phyloP scores from a whole-genome alignment of 768 basidiomycete species.

The Russula virescens region DNA sequence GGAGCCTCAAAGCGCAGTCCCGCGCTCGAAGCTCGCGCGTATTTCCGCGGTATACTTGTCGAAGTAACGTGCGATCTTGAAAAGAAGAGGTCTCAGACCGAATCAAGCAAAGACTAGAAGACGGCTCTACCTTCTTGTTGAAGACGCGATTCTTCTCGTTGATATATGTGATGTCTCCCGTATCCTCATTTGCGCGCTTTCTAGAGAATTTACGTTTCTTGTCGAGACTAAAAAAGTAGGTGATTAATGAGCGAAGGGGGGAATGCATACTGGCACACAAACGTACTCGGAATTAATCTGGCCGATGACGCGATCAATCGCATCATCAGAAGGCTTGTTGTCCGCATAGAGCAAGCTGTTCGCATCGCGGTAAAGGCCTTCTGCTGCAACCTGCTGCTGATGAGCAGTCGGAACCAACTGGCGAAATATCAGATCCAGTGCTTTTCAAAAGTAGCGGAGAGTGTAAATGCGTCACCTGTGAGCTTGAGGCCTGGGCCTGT shows the following conservation, averaged over 20 bases:
- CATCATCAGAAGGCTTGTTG: constrained; percentile 92
- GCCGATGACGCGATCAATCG: constrained; percentile 83
- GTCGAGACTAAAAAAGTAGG: constrained; percentile 54
- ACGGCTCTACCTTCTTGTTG: constrained; percentile 78
- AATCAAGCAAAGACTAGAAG: not conserved
- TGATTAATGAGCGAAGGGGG: constrained; percentile 2
- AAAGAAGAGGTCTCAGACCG: not conserved
- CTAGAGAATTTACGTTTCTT: constrained; percentile 87
- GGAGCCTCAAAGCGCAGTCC: constrained; percentile 70
- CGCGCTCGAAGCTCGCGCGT: constrained; percentile 95
- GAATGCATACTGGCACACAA: not conserved
- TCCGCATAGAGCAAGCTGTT: constrained; percentile 92
- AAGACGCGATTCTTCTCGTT: constrained; percentile 97
- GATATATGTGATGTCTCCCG: constrained; percentile 98
- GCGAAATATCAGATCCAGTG: not conserved
- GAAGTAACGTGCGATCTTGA: constrained; percentile 87
- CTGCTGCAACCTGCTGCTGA: constrained; percentile 64
- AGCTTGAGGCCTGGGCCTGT: constrained; percentile 38
- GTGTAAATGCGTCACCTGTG: constrained; percentile 32
- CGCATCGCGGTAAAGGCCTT: constrained; percentile 87
- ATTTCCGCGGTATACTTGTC: constrained; percentile 97
- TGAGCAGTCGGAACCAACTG: constrained; percentile 50
- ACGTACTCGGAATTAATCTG: constrained; percentile 94
- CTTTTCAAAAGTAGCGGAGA: not conserved
- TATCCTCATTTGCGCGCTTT: constrained; percentile 85